Percentiles rank a stretch among this genome's conserved stretches.
Evolutionary conservation across 164 flowering plant genomes (phyloP).

Genomic region (Macadamia tetraphylla): DNA sequence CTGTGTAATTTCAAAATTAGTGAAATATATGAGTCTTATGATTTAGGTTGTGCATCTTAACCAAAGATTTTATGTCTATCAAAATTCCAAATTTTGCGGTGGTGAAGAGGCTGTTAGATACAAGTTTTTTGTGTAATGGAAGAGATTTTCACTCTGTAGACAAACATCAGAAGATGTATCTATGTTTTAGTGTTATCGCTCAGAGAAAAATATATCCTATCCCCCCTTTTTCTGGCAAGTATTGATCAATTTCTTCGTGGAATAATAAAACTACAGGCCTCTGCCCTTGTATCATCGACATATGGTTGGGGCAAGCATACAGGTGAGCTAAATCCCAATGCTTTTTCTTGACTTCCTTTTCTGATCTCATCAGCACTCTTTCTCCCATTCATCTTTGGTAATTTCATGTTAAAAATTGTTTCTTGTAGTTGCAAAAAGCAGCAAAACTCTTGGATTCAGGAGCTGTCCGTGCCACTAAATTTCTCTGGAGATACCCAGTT

Average conservation of each 20-base stretch:
- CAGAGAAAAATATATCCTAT: background rate
- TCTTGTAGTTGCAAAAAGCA: constrained; percentile 82
- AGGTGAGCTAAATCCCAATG: constrained; percentile 39
- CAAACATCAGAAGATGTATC: no score
- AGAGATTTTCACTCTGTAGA: no score
- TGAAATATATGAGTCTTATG: no score
- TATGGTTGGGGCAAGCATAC: constrained; percentile 78
- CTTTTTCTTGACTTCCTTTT: background rate
- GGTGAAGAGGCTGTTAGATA: no score
- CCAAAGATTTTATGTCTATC: no score
- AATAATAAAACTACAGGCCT: constrained; percentile 47
- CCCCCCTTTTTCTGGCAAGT: background rate
- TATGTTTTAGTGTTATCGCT: background rate
- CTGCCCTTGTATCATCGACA: constrained; percentile 97
- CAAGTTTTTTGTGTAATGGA: no score
- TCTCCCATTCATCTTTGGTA: constrained; percentile 1
- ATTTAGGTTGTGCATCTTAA: no score
- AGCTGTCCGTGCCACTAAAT: constrained; percentile 89
- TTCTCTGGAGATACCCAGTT: constrained; percentile 95
- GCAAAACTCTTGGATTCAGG: constrained; percentile 90
- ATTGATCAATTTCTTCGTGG: background rate
- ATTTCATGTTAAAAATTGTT: constrained; percentile 2
- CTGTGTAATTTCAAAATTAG: no score
- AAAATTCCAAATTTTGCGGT: no score
- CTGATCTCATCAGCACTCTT: background rate